These are phyloP conservation scores for Rubia peregrina DNA, from an alignment of 305 asterid genomes.

Conservation along the genomic window DNA sequence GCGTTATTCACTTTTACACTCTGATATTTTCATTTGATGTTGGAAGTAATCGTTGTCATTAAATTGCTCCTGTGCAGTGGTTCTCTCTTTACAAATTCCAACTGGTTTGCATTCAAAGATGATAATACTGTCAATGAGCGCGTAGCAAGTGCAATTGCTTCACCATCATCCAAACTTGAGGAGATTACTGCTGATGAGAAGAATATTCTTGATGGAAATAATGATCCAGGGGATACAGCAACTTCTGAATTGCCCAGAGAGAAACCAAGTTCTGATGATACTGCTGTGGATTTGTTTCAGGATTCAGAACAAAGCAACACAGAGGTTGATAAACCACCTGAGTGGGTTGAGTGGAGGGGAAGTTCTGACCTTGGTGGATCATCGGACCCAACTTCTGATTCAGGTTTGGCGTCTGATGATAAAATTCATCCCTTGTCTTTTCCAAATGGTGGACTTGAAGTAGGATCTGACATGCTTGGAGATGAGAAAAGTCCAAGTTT, in stretches of 20 bases:
- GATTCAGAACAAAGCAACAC: conserved; percentile 30
- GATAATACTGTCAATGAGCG: conserved; percentile 37
- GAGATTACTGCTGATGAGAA: conserved; percentile 27
- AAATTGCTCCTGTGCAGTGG: conserved; percentile 44
- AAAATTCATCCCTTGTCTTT: conserved; percentile 29
- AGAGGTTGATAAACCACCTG: conserved; percentile 44
- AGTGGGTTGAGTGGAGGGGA: conserved; percentile 39
- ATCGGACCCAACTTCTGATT: conserved; percentile 25
- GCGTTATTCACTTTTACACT: not conserved
- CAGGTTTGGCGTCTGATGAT: conserved; percentile 24
- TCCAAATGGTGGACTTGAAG: conserved; percentile 42
- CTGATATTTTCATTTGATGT: not conserved
- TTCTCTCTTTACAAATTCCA: conserved; percentile 85
- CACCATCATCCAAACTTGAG: conserved; percentile 44
- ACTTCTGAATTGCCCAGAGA: conserved; percentile 35
- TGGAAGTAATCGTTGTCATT: not conserved
- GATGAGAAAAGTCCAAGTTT: conserved; percentile 20
- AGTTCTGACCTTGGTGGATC: conserved; percentile 37
- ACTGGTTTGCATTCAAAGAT: conserved; percentile 90
- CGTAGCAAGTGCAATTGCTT: conserved; percentile 35
- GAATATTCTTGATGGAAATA: conserved; percentile 29
- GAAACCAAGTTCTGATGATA: conserved; percentile 28
- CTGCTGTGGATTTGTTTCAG: conserved; percentile 22
- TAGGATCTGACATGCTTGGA: conserved; percentile 24
- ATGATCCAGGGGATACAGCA: conserved; percentile 42